Evolutionary conservation across 1,139 yeast genomes (phyloP), one percentile per base, ranked within the genome.

Genomic region (Lodderomyces metapsilosis): DNA sequence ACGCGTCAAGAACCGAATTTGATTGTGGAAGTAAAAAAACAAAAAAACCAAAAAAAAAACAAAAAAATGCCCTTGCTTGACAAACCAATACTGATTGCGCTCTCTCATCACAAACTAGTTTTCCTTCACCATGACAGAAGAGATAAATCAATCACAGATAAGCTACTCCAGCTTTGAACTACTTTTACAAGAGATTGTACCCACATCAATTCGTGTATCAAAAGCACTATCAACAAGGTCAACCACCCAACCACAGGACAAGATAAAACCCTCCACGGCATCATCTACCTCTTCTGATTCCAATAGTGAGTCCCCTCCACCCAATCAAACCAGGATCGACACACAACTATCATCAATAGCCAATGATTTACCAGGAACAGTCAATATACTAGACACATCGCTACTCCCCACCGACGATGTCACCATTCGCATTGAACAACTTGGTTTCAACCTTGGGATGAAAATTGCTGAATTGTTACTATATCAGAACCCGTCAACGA

Each of bases 371-470:
- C 74, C 76, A 0, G 82, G 82, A 2, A 68, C 71, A 2, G 68
- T 72, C 12, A 64, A 58, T 10, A 60, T 68, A 2, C 56, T 73
- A 13, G 68, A 74, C 22, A 61, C 67, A 21, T 58, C 59, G 1
- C 53, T 61, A 3, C 47, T 70, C 16, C 53, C 59, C 25, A 64
- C 71, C 38, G 84, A 83, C 46, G 86, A 80, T 43, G 80, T 78
- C 20, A 65, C 78, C 32, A 71, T 73, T 49, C 67, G 94, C 38
- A 67, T 85, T 30, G 89, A 86, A 52, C 68, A 66, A 11, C 78
- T 82, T 44, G 98, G 97, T 1, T 85, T 73, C 58, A 75, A 78
- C 35, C 74, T 91, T 4, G 98, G 98, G 1, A 66, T 74, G 32
- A 82, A 88, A 40, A 61, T 91, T 24, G 78, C 88, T 1, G 95